phyloP scores from a whole-genome alignment of 1,284 basidiomycete genomes.

The Ustilago vetiveriae region DNA sequence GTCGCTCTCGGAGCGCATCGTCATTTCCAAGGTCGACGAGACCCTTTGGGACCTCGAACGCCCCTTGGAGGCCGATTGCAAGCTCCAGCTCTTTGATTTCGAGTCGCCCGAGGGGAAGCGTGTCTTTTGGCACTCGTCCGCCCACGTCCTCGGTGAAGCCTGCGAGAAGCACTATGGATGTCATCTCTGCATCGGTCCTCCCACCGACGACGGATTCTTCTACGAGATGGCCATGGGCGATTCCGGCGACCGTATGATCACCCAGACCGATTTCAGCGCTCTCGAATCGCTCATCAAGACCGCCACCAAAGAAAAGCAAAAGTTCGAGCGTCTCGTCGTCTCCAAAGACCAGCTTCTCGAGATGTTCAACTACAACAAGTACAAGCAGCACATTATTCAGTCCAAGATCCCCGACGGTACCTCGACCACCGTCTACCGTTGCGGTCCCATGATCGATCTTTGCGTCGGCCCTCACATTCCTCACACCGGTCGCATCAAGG shows the following conservation, averaged over 20 bases:
- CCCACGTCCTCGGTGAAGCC: conserved; percentile 98
- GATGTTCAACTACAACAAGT: conserved; percentile 99
- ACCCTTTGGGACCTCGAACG: conserved; percentile 93
- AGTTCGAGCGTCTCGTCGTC: conserved; percentile 91
- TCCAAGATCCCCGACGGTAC: conserved; percentile 95
- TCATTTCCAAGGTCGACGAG: conserved; percentile 94
- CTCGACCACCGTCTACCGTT: conserved; percentile 97
- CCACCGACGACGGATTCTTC: conserved; percentile 98
- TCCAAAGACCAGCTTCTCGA: conserved; percentile 92
- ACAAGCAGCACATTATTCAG: conserved; percentile 95
- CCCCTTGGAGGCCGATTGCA: conserved; percentile 84
- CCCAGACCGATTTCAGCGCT: conserved; percentile 80
- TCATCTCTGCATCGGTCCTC: conserved; percentile 95
- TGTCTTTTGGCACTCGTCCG: conserved; percentile 99
- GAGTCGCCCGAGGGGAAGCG: conserved; percentile 85
- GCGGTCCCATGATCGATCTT: conserved; percentile 97
- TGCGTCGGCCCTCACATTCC: conserved; percentile 98
- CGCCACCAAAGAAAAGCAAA: conserved; percentile 95
- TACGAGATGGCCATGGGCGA: conserved; percentile 84
- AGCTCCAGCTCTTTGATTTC: conserved; percentile 89
- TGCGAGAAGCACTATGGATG: conserved; percentile 96
- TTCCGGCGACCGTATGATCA: conserved; percentile 59
- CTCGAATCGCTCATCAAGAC: conserved; percentile 88
- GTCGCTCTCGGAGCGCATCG: conserved; percentile 85
- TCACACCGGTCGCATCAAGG: conserved; percentile 96